Evolutionary conservation across 1,284 basidiomycete species (phyloP).

Genomic region (Cryptococcus amylolentus): DNA sequence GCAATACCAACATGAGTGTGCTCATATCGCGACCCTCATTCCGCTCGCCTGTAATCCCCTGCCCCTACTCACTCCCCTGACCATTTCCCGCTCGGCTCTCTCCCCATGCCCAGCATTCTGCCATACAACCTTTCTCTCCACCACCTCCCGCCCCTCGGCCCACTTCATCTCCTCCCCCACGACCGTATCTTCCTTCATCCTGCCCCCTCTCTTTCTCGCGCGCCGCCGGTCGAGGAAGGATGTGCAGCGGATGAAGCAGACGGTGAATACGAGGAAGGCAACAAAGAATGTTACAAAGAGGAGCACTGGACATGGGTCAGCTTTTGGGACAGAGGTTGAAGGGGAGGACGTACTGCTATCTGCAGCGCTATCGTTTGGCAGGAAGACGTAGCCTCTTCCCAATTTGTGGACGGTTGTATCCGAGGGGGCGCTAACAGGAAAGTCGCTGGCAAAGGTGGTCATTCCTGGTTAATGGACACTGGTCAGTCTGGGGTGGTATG

Average conservation of each 20-base stretch:
- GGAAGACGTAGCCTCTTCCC: conserved; percentile 27
- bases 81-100: not conserved
- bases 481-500: not conserved
- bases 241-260: not conserved
- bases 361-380: conserved; percentile 17
- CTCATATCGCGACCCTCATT: not conserved
- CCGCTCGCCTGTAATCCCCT: not conserved
- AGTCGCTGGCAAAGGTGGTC: conserved; percentile 28
- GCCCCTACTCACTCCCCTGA: not conserved
- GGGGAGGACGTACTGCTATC: conserved; percentile 30
- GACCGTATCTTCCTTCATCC: conserved; percentile 1
- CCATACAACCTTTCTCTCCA: not conserved
- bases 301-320: not conserved
- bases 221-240: not conserved
- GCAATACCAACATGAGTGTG: too few relatives aligned
- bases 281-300: conserved; percentile 4
- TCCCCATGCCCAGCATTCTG: not conserved
- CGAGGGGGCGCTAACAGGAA: conserved; percentile 23
- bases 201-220: not conserved
- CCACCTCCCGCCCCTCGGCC: not conserved
- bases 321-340: not conserved
- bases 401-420: not conserved
- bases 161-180: conserved; percentile 1
- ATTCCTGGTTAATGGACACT: conserved; percentile 12
- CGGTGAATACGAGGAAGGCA: not conserved